Percentiles rank a stretch among this genome's conserved stretches.
Conservation (phyloP, 1,284 basidiomycete genomes). For the Neonothopanus nambi region DNA sequence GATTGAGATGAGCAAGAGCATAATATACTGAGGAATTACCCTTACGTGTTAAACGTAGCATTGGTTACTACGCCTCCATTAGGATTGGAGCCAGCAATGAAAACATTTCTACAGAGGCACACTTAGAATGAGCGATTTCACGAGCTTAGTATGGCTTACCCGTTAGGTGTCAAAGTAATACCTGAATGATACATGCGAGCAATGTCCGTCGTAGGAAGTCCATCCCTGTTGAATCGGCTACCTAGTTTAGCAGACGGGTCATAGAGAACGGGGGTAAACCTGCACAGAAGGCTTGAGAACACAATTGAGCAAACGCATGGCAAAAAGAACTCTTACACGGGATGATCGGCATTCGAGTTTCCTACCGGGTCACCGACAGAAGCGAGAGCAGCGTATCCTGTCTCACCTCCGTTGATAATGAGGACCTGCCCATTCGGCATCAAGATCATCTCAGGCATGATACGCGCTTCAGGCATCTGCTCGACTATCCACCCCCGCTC, state of each 20-base stretch:
- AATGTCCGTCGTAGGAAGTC: conserved; percentile 45
- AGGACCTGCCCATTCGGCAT: conserved; percentile 54
- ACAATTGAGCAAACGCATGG: not conserved
- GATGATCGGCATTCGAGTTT: conserved; percentile 48
- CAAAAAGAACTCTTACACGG: conserved; percentile 21
- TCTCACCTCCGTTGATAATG: conserved; percentile 46
- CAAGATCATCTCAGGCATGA: conserved; percentile 51
- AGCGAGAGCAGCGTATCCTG: conserved; percentile 49
- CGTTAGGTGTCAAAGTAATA: conserved; percentile 39
- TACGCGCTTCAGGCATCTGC: conserved; percentile 36
- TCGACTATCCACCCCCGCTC: conserved; percentile 39
- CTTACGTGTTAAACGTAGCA: conserved; percentile 31
- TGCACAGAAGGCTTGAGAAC: conserved; percentile 7
- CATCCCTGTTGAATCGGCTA: conserved; percentile 43
- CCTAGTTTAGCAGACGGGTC: conserved; percentile 47
- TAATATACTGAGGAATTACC: conserved; percentile 6
- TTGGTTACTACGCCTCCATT: conserved; percentile 33
- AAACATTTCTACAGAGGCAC: conserved; percentile 33
- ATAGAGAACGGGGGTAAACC: conserved; percentile 49
- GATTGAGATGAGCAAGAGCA: not conserved
- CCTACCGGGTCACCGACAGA: conserved; percentile 39
- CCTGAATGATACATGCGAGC: conserved; percentile 47
- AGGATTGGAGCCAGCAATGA: conserved; percentile 53
- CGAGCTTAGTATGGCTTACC: conserved; percentile 19
- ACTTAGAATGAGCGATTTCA: not conserved